A percentile compares a stretch with the other conserved stretches of the same genome.
phyloP scores from a whole-genome alignment of 176 grass and related monocot species.

The Secale cereale region DNA sequence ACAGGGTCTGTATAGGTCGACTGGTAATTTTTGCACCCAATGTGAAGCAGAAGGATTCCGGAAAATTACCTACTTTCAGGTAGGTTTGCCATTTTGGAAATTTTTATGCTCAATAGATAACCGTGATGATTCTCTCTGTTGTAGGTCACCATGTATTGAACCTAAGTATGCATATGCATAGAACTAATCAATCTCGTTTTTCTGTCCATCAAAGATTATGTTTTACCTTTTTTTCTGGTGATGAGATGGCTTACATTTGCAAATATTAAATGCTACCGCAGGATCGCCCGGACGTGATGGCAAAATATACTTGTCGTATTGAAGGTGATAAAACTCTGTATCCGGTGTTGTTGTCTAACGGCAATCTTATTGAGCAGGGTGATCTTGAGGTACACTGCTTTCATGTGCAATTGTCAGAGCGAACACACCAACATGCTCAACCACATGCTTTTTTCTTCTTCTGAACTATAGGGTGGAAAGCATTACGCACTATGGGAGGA shows the following conservation, averaged over 20 bases:
- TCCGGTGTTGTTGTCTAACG: conserved; percentile 95
- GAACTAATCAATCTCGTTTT: not conserved
- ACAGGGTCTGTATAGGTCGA: conserved; percentile 89
- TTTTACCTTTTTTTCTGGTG: not conserved
- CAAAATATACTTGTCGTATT: conserved; percentile 90
- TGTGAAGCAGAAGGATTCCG: conserved; percentile 99
- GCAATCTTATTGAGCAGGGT: conserved; percentile 86
- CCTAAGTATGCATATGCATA: not conserved
- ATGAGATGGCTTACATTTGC: conserved; percentile 22
- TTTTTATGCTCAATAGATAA: conserved; percentile 21
- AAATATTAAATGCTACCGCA: conserved; percentile 37
- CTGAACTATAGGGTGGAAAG: conserved; percentile 59
- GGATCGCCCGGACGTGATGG: conserved; percentile 98
- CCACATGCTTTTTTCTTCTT: conserved; percentile 1
- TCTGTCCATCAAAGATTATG: not conserved
- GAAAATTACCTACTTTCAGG: conserved; percentile 99
- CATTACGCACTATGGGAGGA: conserved; percentile 94
- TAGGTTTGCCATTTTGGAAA: conserved; percentile 16
- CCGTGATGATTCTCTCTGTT: not conserved
- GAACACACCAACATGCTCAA: not conserved
- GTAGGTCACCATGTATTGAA: not conserved
- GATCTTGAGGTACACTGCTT: conserved; percentile 66
- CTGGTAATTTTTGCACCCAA: conserved; percentile 95
- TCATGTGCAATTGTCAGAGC: conserved; percentile 8
- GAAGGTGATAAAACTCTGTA: conserved; percentile 89